Percentiles rank a stretch among this genome's conserved stretches.
Evolutionary conservation across 108 stramenopile species (phyloP).

Genomic region (Skeletonema menzelii): DNA sequence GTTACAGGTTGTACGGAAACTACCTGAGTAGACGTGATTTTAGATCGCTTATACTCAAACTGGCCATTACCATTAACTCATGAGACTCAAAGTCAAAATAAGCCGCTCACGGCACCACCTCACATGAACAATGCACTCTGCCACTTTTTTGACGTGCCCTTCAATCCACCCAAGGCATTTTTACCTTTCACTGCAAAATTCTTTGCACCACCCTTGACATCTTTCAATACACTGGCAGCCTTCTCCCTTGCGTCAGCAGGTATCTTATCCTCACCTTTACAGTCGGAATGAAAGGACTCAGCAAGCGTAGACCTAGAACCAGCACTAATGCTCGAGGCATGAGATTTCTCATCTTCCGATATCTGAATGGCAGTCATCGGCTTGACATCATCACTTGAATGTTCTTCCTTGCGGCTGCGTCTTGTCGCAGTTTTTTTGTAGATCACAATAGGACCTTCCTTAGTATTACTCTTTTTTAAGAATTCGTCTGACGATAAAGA

Average conservation of each 20-base stretch:
- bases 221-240: constrained; percentile 17
- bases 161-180: constrained; percentile 30
- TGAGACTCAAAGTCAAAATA: neutral
- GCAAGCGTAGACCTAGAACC: constrained; percentile 11
- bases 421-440: neutral
- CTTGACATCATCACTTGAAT: neutral
- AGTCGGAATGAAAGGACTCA: neutral
- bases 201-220: constrained; percentile 25
- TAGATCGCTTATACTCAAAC: too few species aligned
- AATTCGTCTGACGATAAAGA: neutral
- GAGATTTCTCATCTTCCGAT: constrained; percentile 27
- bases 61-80: neutral
- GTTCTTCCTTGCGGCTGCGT: neutral
- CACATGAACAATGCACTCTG: constrained; percentile 51
- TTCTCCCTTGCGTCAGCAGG: constrained; percentile 4
- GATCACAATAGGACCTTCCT: neutral
- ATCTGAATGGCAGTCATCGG: constrained; percentile 15
- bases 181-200: constrained; percentile 15
- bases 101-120: neutral
- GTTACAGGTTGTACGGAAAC: too few species aligned
- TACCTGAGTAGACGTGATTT: too few species aligned
- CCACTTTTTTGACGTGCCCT: constrained; percentile 38
- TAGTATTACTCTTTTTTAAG: neutral
- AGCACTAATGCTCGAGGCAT: constrained; percentile 40
- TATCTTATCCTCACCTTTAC: constrained; percentile 6